Evolutionary conservation across 2,329 filamentous ascomycete genomes (phyloP), one percentile per base, ranked within the genome.

Genomic region (Neofusicoccum umdonicola): DNA sequence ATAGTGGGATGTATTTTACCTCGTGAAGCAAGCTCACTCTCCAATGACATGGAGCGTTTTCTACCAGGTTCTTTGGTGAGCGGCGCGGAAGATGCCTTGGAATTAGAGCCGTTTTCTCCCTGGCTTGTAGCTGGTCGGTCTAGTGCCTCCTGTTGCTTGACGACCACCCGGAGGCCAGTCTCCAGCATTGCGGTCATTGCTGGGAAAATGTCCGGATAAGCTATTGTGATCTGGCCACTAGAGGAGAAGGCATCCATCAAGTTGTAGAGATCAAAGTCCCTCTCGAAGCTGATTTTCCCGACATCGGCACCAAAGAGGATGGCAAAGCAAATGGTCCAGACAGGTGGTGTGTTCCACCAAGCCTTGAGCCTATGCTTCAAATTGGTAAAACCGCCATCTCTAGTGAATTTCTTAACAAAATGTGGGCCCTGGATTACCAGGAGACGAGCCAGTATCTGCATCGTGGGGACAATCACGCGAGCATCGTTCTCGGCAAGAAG

Each of bases 321-420:
- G 62, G 91, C 89, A 76, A 99, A 91, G 72, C 91, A 93, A 48
- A 95, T 89, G 0, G 90, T 88, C 95, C 95, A 98, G 31, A 98
- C 78, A 0, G 88, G 87, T 2, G 93, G 87, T 15, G 93, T 85
- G 71, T 91, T 89, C 94, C 95, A 99, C 88, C 93, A 97, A 71
- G 89, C 84, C 72, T 89, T 92, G 3, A 99, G 79, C 37, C 92
- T 87, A 71, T 90, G 86, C 42, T 90, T 90, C 87, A 98, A 89
- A 67, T 97, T 90, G 39, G 84, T 84, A 74, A 97, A 97, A 1
- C 96, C 96, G 35, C 92, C 92, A 11, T 90, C 92, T 77, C 96
- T 97, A 13, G 88, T 84, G 69, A 99, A 97, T 71, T 97, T 96
- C 61, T 88, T 87, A 19, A 91, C 91, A 75, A 97, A 98, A 41